Evolutionary conservation across 2,329 filamentous ascomycete genomes (phyloP).

Genomic region (Clarireedia paspali): DNA sequence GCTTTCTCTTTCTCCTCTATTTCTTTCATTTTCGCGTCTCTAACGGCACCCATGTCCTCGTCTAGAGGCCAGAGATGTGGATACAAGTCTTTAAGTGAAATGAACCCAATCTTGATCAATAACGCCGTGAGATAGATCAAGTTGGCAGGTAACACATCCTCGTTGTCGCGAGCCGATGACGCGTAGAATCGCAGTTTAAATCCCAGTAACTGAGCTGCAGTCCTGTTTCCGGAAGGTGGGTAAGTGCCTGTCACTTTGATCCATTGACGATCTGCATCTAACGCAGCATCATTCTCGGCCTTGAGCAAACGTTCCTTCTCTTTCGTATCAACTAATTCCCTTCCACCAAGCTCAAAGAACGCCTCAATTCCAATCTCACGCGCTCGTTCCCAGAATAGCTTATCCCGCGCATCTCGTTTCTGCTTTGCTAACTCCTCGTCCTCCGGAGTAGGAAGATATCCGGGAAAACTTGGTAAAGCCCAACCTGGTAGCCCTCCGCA

Average conservation of each 20-base stretch:
- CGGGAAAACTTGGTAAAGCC: slow-evolving; percentile 66
- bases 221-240: slow-evolving; percentile 78
- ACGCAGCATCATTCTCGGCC: slow-evolving; percentile 32
- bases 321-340: slow-evolving; percentile 54
- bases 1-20: slow-evolving; percentile 70
- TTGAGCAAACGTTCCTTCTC: slow-evolving; percentile 38
- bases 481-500: slow-evolving; percentile 70
- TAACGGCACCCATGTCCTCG: slow-evolving; percentile 70
- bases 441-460: slow-evolving; percentile 58
- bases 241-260: slow-evolving; percentile 73
- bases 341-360: slow-evolving; percentile 81
- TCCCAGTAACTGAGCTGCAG: slow-evolving; percentile 88
- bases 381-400: slow-evolving; percentile 74
- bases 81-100: slow-evolving; percentile 85
- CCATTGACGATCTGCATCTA: slow-evolving; percentile 60
- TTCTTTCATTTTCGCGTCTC: slow-evolving; percentile 62
- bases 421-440: slow-evolving; percentile 53
- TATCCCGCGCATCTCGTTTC: slow-evolving; percentile 59
- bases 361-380: slow-evolving; percentile 68
- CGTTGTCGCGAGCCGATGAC: slow-evolving; percentile 64
- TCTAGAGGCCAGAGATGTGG: slow-evolving; percentile 85
- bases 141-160: slow-evolving; percentile 81
- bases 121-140: slow-evolving; percentile 86
- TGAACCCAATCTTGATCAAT: slow-evolving; percentile 94
- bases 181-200: slow-evolving; percentile 97